phyloP scores from a whole-genome alignment of 1,284 basidiomycete genomes.

The Apiotrichum brassicae region DNA sequence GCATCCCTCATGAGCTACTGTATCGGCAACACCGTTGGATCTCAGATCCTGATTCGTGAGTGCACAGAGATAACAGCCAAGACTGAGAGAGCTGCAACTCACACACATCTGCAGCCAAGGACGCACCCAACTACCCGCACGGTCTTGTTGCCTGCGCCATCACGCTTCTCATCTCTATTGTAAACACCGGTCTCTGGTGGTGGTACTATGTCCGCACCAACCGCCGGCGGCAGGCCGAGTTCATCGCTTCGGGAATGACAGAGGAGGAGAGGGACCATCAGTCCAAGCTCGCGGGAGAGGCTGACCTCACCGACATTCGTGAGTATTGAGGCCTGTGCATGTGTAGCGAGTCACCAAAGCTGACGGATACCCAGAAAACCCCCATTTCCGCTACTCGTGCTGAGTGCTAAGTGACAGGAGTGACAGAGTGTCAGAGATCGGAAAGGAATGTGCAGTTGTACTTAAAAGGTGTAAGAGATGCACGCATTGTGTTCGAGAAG shows the following conservation, averaged over 20 bases:
- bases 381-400: constrained; percentile 24
- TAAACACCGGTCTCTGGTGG: constrained; percentile 22
- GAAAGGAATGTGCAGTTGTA: no score
- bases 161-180: constrained; percentile 13
- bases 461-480: no score
- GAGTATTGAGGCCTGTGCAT: background rate
- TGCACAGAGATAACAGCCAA: no score
- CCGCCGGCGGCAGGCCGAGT: constrained; percentile 20
- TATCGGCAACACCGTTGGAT: constrained; percentile 25
- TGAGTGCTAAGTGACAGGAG: no score
- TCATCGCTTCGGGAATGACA: constrained; percentile 17
- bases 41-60: constrained; percentile 22
- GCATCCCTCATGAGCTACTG: constrained; percentile 25
- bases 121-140: constrained; percentile 23
- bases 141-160: constrained; percentile 21
- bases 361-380: constrained; percentile 9
- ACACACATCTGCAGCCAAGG: constrained; percentile 5
- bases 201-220: constrained; percentile 22
- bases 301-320: constrained; percentile 23
- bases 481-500: no score
- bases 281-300: constrained; percentile 24
- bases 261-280: constrained; percentile 19
- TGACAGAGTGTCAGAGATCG: no score
- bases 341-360: no score
- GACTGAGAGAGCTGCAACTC: no score